A percentile compares a stretch with the other conserved stretches of the same genome.
Evolutionary conservation across 768 basidiomycete genomes (phyloP).

Genomic region (Cystobasidium onofrii): DNA sequence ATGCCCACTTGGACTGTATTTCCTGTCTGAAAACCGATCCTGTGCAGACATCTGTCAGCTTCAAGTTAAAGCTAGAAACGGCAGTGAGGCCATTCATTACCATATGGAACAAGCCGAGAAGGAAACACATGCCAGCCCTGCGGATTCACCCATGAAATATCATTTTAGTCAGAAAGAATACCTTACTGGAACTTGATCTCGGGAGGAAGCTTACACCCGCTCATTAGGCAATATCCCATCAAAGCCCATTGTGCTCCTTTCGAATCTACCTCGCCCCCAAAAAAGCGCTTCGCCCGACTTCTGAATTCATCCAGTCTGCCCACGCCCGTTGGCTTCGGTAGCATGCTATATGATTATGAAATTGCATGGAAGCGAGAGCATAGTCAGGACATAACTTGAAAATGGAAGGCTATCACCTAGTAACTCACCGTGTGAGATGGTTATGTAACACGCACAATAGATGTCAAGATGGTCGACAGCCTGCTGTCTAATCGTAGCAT

Average conservation of each 20-base stretch:
- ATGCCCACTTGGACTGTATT: slow-evolving; percentile 4
- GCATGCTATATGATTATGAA: no score
- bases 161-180: neutral
- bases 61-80: neutral
- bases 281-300: neutral
- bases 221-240: neutral
- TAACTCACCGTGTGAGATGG: no score
- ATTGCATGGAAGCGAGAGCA: no score
- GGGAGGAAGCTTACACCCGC: neutral
- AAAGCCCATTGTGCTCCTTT: neutral
- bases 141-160: neutral
- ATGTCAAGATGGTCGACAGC: no score
- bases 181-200: no score
- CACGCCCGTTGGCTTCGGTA: neutral
- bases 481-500: no score
- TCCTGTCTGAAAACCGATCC: slow-evolving; percentile 14
- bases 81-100: neutral
- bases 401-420: no score
- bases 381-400: no score
- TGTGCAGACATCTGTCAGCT: neutral
- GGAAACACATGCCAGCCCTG: neutral
- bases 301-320: neutral
- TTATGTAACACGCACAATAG: no score
- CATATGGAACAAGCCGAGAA: slow-evolving; percentile 13
- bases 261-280: neutral